Percentiles rank a stretch among this genome's conserved stretches.
phyloP scores from a whole-genome alignment of 352 stramenopile species.

The Phytophthora europaea region DNA sequence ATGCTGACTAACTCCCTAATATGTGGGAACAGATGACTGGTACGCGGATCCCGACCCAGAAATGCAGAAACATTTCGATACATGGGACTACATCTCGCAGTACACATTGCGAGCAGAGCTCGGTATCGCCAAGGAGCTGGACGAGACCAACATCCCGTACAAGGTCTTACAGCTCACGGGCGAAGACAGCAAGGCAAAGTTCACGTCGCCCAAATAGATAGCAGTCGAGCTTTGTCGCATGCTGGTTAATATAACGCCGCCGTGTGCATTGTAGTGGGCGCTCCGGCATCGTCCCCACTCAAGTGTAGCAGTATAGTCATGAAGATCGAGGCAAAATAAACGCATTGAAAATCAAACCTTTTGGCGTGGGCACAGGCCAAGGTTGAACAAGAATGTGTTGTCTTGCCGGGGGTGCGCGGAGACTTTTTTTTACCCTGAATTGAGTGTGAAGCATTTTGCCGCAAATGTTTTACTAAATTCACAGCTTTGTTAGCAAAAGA shows the following conservation, averaged over 20 bases:
- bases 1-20: conserved; percentile 1
- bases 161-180: conserved; percentile 86
- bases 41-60: conserved; percentile 76
- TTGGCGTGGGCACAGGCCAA: too few relatives aligned
- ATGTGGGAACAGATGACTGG: conserved; percentile 69
- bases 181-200: conserved; percentile 65
- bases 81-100: conserved; percentile 91
- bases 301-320: conserved; percentile 38
- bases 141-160: conserved; percentile 90
- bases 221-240: conserved; percentile 5
- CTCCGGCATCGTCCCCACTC: conserved; percentile 7
- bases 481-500: too few relatives aligned
- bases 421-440: too few relatives aligned
- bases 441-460: too few relatives aligned
- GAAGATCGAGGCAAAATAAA: conserved; percentile 21
- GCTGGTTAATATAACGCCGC: conserved; percentile 26
- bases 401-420: too few relatives aligned
- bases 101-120: conserved; percentile 84
- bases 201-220: conserved; percentile 36
- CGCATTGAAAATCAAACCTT: not conserved
- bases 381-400: too few relatives aligned
- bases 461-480: too few relatives aligned
- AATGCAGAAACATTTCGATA: conserved; percentile 89
- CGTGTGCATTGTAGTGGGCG: conserved; percentile 20
- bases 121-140: conserved; percentile 83